Evolutionary conservation across 495 filamentous ascomycete species (phyloP).

Genomic region (Neurospora sp.): DNA sequence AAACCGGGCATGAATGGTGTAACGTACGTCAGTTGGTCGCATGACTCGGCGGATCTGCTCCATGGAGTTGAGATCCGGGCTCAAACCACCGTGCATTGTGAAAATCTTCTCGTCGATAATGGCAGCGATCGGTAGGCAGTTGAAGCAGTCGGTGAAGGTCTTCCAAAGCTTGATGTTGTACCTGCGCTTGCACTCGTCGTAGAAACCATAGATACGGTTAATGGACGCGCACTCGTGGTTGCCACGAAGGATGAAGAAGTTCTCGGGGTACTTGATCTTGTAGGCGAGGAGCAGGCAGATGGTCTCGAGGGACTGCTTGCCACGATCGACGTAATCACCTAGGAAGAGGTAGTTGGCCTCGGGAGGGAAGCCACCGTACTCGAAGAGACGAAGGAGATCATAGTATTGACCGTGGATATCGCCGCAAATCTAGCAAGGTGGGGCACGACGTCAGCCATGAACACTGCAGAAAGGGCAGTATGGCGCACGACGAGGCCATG

Average conservation of each 20-base stretch:
- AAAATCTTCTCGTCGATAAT: slow-evolving; percentile 99
- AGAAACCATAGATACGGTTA: slow-evolving; percentile 99
- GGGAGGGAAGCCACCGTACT: slow-evolving; percentile 97
- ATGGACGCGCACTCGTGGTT: slow-evolving; percentile 99
- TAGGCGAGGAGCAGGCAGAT: slow-evolving; percentile 97
- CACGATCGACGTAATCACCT: slow-evolving; percentile 96
- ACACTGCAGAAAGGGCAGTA: not conserved
- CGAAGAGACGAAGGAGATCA: slow-evolving; percentile 91
- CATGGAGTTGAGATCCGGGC: slow-evolving; percentile 98
- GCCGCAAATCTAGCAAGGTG: slow-evolving; percentile 72
- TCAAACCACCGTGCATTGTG: slow-evolving; percentile 98
- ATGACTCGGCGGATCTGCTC: slow-evolving; percentile 98
- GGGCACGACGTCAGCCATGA: slow-evolving; percentile 9
- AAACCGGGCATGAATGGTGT: not conserved
- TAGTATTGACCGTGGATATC: slow-evolving; percentile 99
- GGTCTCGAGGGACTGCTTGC: slow-evolving; percentile 98
- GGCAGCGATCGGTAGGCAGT: slow-evolving; percentile 97
- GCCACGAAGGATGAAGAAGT: slow-evolving; percentile 97
- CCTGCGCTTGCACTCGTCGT: slow-evolving; percentile 97
- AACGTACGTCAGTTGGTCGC: slow-evolving; percentile 89
- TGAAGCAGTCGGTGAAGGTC: slow-evolving; percentile 99
- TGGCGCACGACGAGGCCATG: not conserved
- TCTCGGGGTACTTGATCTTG: slow-evolving; percentile 99
- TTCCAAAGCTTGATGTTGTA: slow-evolving; percentile 99
- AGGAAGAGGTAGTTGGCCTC: slow-evolving; percentile 99